Evolutionary conservation across 2,329 filamentous ascomycete species (phyloP).

Genomic region (Drechmeria coniospora): DNA sequence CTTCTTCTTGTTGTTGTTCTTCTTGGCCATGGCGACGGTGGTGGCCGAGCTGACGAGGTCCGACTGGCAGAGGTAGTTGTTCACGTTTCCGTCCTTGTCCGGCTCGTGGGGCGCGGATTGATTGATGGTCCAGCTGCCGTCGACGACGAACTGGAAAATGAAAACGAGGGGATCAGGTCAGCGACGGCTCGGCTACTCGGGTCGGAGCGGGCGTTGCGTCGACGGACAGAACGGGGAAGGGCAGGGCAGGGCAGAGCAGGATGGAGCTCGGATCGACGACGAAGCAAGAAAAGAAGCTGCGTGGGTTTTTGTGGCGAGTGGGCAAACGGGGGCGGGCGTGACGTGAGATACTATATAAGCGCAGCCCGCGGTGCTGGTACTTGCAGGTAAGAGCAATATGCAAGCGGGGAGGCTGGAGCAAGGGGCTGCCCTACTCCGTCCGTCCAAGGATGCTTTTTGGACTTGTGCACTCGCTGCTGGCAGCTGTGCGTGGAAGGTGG

Average conservation of each 20-base stretch:
- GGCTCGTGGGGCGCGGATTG: slow-evolving; percentile 65
- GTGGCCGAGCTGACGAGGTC: slow-evolving; percentile 60
- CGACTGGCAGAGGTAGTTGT: slow-evolving; percentile 75
- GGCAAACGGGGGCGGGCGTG: slow-evolving; percentile 5
- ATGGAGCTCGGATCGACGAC: too few relatives aligned
- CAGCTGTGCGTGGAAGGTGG: slow-evolving; percentile 2
- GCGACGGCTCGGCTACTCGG: slow-evolving; percentile 1
- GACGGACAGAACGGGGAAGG: slow-evolving; percentile 2
- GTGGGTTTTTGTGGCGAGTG: slow-evolving; percentile 8
- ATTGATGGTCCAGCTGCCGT: slow-evolving; percentile 80
- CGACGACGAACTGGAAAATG: slow-evolving; percentile 71
- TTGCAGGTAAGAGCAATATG: too few relatives aligned
- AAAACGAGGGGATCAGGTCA: slow-evolving; percentile 6
- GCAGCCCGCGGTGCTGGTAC: too few relatives aligned
- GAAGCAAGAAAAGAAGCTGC: slow-evolving; percentile 2
- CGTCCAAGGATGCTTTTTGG: slow-evolving; percentile 1
- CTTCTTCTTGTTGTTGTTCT: slow-evolving; percentile 37
- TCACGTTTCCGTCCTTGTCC: slow-evolving; percentile 71
- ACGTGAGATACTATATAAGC: slow-evolving; percentile 11
- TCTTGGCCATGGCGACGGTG: slow-evolving; percentile 49
- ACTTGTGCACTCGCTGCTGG: too few relatives aligned
- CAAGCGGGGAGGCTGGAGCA: slow-evolving; percentile 8
- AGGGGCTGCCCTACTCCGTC: not conserved
- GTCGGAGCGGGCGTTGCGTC: too few relatives aligned
- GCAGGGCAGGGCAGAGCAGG: too few relatives aligned